phyloP scores from a whole-genome alignment of 2,329 filamentous ascomycete genomes.

The Diaporthe sp. region DNA sequence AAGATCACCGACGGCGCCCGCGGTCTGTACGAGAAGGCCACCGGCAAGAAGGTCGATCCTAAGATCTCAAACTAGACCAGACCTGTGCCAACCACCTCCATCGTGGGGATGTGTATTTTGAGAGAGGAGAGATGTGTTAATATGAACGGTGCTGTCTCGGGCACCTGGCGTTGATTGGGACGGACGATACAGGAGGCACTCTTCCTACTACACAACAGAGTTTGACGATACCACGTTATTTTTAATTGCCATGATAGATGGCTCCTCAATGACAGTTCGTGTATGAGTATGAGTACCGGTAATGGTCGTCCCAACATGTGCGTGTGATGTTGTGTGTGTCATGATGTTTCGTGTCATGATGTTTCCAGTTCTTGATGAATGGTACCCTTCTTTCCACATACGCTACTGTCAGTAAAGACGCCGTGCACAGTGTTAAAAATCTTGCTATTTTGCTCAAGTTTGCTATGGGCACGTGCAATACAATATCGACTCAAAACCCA shows the following conservation, averaged over 20 bases:
- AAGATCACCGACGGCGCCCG: conserved; percentile 49
- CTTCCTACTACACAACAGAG: background rate
- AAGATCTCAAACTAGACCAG: conserved; percentile 47
- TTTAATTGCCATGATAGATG: background rate
- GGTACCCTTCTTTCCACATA: background rate
- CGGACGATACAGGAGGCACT: background rate
- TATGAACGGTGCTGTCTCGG: background rate
- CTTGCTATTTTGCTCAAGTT: background rate
- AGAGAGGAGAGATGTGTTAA: too few species aligned
- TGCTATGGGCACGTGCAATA: background rate
- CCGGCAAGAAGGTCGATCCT: conserved; percentile 50
- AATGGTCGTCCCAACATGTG: too few species aligned
- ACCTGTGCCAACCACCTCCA: background rate
- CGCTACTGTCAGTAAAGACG: accelerated
- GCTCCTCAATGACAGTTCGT: background rate
- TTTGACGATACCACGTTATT: conserved; percentile 6
- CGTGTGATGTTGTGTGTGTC: too few species aligned
- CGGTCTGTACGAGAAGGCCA: conserved; percentile 49
- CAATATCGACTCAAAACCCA: too few species aligned
- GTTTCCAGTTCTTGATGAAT: too few species aligned
- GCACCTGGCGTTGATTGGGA: background rate
- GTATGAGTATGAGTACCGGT: background rate
- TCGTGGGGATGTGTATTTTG: too few species aligned
- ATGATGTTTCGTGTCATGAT: too few species aligned
- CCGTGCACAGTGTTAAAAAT: background rate